These are phyloP conservation scores for Pleurotus eryngii DNA, from an alignment of 768 basidiomycete species.

Conservation along the genomic window DNA sequence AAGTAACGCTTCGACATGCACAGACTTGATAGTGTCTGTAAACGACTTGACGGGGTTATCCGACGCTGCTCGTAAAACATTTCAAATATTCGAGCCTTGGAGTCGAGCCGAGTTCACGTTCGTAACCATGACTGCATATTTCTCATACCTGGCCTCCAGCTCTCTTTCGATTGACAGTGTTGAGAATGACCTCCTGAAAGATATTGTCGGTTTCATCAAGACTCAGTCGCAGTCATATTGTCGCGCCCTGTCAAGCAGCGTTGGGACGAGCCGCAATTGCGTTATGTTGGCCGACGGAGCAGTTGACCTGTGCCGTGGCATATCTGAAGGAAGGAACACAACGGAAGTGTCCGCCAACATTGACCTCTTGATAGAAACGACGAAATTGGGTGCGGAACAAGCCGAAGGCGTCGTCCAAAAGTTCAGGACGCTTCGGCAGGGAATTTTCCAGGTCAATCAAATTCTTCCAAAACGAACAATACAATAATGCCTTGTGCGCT, in stretches of 20 bases:
- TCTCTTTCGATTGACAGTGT: background rate
- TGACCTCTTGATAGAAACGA: background rate
- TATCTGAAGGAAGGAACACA: background rate
- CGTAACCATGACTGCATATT: background rate
- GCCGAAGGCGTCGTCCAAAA: background rate
- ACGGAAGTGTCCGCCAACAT: background rate
- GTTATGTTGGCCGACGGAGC: background rate
- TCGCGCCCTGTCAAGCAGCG: background rate
- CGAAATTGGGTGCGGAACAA: background rate
- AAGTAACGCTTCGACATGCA: background rate
- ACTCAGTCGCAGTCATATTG: background rate
- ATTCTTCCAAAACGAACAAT: background rate
- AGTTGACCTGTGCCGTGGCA: background rate
- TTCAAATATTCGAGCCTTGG: conserved; percentile 2
- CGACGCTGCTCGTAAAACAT: background rate
- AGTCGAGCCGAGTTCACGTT: conserved; percentile 1
- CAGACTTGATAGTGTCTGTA: background rate
- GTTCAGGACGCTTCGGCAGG: background rate
- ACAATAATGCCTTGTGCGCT: background rate
- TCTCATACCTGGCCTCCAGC: background rate
- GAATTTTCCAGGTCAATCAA: conserved; percentile 1
- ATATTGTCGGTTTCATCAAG: background rate
- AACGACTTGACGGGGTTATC: background rate
- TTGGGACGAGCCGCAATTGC: conserved; percentile 1
- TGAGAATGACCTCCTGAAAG: conserved; percentile 1